Conservation (phyloP, 306 rosid genomes). For the Aeschynomene evenia region DNA sequence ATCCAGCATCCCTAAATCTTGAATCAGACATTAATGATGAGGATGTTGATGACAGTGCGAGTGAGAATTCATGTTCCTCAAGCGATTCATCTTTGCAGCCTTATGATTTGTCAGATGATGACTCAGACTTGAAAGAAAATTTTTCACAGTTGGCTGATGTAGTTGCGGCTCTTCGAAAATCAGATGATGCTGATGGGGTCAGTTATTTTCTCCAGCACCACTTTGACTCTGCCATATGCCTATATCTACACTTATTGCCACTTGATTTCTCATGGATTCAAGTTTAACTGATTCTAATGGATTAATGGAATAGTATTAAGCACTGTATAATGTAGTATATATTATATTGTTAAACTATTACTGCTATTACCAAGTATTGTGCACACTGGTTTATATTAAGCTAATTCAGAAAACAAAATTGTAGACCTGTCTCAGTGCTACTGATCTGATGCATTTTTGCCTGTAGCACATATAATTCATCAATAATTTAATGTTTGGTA, state of each 20-base stretch:
- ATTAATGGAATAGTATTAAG: not conserved
- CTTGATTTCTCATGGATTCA: conserved; percentile 19
- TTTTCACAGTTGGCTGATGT: conserved; percentile 83
- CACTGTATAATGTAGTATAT: not conserved
- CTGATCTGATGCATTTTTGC: conserved; percentile 16
- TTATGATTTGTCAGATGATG: conserved; percentile 86
- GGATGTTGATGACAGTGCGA: conserved; percentile 54
- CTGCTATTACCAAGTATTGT: conserved; percentile 20
- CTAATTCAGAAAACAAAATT: conserved; percentile 15
- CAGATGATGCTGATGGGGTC: conserved; percentile 93
- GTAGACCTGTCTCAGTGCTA: conserved; percentile 11
- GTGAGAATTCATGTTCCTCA: conserved; percentile 69
- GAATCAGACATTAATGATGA: conserved; percentile 55
- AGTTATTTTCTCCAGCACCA: conserved; percentile 39
- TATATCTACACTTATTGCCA: conserved; percentile 23
- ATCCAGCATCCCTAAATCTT: conserved; percentile 65
- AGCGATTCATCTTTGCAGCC: conserved; percentile 86
- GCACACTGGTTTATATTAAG: conserved; percentile 12
- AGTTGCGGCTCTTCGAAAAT: conserved; percentile 79
- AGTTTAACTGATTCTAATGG: not conserved
- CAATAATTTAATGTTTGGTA: conserved; percentile 19
- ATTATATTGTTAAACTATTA: not conserved
- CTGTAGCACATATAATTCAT: conserved; percentile 3
- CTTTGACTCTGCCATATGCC: conserved; percentile 24
- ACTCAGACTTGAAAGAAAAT: conserved; percentile 74